Evolutionary conservation across 805 yeast genomes (phyloP), one percentile per base, ranked within the genome.

Genomic region (Yamadazyma tumulicola): DNA sequence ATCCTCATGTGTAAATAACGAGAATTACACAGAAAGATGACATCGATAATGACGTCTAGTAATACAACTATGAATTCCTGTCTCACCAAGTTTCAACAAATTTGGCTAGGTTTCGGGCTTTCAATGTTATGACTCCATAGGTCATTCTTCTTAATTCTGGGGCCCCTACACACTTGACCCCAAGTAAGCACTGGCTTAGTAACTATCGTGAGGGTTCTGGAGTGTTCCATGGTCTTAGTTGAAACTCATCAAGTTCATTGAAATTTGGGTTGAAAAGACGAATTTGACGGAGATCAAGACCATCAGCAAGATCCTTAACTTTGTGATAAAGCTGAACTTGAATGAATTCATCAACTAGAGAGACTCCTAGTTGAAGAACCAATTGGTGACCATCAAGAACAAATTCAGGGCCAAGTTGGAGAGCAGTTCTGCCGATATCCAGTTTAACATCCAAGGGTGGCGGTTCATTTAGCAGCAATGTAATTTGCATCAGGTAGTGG

Each of bases 391-490:
- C 18, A 83, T 91, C 29, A 82, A 81, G 49, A 55, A 57, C 6
- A 76, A 76, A 45, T 64, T 93, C 37, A 72, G 95, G 42, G 47
- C 37, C 1, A 75, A 77, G 35, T 64, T 93, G 34, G 60, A 63
- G 30, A 48, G 54, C 3, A 76, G 77, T 14, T 65, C 74, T 11
- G 66, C 72, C 29, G 80, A 75, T 39, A 67, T 93, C 30, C 97
- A 97, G 7, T 81, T 74, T 64, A 93, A 93, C 51, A 67, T 86
- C 13, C 89, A 85, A 42, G 97, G 96, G 4, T 66, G 91, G 55
- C 75, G 74, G 47, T 84, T 77, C 48, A 59, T 85, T 40, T 80
- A 78, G 52, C 75, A 72, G 27, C 87, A 83, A 57, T 89, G 96
- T 96, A 76, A 77, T 39, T 59, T 80, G 52, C 71, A 69, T 27